Base-by-base conservation (phyloP, 805 yeast genomes). In the Spathaspora arborariae region DNA sequence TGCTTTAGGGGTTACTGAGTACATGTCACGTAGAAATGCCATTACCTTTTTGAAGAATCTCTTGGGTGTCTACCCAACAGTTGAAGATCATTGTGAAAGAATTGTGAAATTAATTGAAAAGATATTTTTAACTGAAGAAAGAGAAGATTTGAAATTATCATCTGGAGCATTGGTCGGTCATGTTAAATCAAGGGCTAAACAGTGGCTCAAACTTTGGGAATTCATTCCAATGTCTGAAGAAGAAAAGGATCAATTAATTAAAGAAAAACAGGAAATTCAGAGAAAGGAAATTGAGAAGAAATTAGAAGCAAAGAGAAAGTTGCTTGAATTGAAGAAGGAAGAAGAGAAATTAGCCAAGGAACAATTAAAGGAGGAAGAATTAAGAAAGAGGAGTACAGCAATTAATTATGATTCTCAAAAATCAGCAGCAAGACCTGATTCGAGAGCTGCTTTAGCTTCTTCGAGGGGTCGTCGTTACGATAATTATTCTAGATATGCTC, bases 111-210 rank as follows among this genome's bases (percentile, higher is more conserved):
- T 72, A 9, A 67, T 91, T 27, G 73, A 78, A 24, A 54, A 57
- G 1, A 78, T 86, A 18, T 57, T 79, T 6, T 51, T 61, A 4
- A 57, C 61, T 0, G 97, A 91, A 51, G 59, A 66, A 3, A 76
- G 97, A 52, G 91, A 87, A 45, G 98, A 91, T 63, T 74, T 91
- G 55, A 85, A 80, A 56, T 68, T 91, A 30, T 84, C 96, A 1
- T 81, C 89, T 0, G 80, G 75, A 60, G 91, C 94, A 1, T 70
- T 86, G 44, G 67, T 79, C 44, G 91, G 89, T 0, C 82, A 82
- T 50, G 63, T 85, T 20, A 78, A 76, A 47, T 79, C 88, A 0
- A 70, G 81, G 39, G 63, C 78, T 18, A 72, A 68, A 33, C 64
- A 66, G 0, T 77, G 85, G 75, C 65, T 80, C 2, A 75, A 71